Evolutionary conservation across 176 grass and related monocot genomes (phyloP), one percentile per base, ranked within the genome.

Genomic region (Carex littledalei): DNA sequence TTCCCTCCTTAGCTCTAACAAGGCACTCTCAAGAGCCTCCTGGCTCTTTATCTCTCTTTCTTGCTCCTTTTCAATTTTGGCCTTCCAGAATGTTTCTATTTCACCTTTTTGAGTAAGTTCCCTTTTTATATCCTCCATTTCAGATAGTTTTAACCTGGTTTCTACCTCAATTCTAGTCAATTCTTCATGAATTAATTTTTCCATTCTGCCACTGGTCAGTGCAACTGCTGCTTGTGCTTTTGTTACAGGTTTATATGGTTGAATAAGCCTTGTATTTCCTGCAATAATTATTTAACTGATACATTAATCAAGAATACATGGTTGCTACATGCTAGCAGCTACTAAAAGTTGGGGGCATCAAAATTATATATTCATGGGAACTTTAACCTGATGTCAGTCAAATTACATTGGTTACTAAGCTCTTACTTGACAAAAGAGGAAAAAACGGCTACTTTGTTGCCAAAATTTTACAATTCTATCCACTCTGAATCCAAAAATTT

Each of bases 211-310:
- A 89, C 84, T 88, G 74, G 86, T 92, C 45, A 99, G 67, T 50
- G 91, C 91, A 85, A 92, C 91, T 43, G 96, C 96, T 61, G 87
- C 93, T 84, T 99, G 96, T 58, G 90, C 96, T 89, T 92, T 99
- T 60, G 90, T 99, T 81, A 95, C 93, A 86, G 91, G 91, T 81
- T 87, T 99, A 82, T 89, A 80, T 60, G 91, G 96, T 88, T 91
- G 93, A 85, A 99, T 93, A 60, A 90, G 88, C 83, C 96, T 99
- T 22, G 91, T 92, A 62, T 99, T 99, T 86, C 96, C 93, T 99
- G 89, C 37, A 21, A 90, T 22, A 87, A 78, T n/a, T 57, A 86
- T 70, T 49, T 1, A 87, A 81, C 17, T 4, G 37, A 83, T 62
- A 75, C 60, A 35, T 84, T n/a, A 92, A 62, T 13, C 18, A 89